A percentile compares a stretch with the other conserved stretches of the same genome.
Evolutionary conservation across 2,329 filamentous ascomycete species (phyloP).

Genomic region (Immersiporthe knoxdaviesiana): DNA sequence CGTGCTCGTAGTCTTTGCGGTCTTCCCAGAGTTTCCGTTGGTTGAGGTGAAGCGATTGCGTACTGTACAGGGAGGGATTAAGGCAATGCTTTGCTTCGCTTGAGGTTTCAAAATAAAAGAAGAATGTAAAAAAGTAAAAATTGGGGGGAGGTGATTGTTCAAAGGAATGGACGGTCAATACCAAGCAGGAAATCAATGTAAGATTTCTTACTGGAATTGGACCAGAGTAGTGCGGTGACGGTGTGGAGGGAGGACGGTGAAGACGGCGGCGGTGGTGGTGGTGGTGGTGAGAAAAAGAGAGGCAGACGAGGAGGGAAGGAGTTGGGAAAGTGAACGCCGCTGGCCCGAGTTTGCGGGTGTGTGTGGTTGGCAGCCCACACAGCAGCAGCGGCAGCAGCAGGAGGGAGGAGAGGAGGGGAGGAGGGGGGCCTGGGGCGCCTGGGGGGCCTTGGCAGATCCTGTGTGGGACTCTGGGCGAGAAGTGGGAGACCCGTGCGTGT

Average conservation of each 20-base stretch:
- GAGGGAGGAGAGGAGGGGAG: neutral
- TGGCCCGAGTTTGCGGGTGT: neutral
- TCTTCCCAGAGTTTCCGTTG: conserved; percentile 22
- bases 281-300: conserved; percentile 35
- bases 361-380: conserved; percentile 8
- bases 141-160: conserved; percentile 30
- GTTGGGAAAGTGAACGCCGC: conserved; percentile 6
- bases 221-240: conserved; percentile 44
- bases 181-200: conserved; percentile 54
- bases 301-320: conserved; percentile 31
- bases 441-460: neutral
- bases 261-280: conserved; percentile 39
- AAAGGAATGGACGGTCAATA: conserved; percentile 65
- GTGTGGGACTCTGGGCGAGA: conserved; percentile 4
- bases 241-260: conserved; percentile 29
- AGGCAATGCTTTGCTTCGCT: conserved; percentile 30
- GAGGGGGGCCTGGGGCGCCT: no score
- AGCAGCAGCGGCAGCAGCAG: neutral
- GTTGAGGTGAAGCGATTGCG: conserved; percentile 27
- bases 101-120: conserved; percentile 17
- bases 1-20: conserved; percentile 15
- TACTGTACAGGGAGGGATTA: conserved; percentile 29
- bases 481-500: no score
- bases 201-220: conserved; percentile 60
- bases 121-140: conserved; percentile 31